phyloP scores from a whole-genome alignment of 371 early-diverging fungal species.

The Mucor sp. region DNA sequence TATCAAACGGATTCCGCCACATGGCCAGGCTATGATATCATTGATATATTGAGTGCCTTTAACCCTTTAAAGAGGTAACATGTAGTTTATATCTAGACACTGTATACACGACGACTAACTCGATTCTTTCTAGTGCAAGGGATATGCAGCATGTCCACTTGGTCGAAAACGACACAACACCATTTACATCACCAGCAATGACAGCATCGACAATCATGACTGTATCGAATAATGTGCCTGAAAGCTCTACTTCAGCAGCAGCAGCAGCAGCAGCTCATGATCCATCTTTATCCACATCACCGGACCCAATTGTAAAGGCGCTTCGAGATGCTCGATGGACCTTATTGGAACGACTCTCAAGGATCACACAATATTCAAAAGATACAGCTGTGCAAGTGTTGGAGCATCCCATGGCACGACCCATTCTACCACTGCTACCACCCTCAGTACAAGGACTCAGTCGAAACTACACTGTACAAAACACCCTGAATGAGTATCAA shows the following conservation, averaged over 20 bases:
- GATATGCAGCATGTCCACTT: constrained; percentile 13
- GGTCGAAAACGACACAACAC: not conserved
- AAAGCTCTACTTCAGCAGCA: not conserved
- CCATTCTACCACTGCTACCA: not conserved
- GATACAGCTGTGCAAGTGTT: constrained; percentile 74
- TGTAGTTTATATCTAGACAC: not conserved
- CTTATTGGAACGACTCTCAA: constrained; percentile 74
- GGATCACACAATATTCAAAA: constrained; percentile 73
- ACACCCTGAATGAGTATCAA: constrained; percentile 74
- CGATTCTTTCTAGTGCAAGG: not conserved
- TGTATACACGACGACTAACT: not conserved
- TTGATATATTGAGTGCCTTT: constrained; percentile 47
- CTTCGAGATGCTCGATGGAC: constrained; percentile 65
- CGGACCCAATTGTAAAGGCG: constrained; percentile 14
- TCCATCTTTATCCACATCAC: not conserved
- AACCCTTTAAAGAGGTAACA: constrained; percentile 30
- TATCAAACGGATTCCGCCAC: constrained; percentile 4
- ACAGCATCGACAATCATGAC: not conserved
- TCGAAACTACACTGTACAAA: constrained; percentile 50
- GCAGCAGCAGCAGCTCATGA: not conserved
- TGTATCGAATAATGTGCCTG: not conserved
- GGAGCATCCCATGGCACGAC: constrained; percentile 39
- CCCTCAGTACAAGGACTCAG: constrained; percentile 32
- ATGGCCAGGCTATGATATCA: constrained; percentile 46
- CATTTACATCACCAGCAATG: not conserved